These are phyloP conservation scores for Daldinia caldariorum DNA, from an alignment of 495 filamentous ascomycete genomes.

Conservation along the genomic window DNA sequence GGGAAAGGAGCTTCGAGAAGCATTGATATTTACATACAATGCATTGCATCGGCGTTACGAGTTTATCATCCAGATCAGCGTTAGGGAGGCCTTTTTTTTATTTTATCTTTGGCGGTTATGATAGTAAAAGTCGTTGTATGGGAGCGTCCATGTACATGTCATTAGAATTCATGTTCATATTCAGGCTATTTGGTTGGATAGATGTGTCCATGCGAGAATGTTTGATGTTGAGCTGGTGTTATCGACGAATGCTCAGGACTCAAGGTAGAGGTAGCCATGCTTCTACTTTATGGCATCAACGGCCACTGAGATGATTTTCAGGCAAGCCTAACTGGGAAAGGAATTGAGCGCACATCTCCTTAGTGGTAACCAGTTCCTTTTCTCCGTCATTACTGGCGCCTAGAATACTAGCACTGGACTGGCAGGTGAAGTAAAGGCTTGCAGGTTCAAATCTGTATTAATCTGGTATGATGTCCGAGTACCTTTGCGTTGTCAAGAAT, in stretches of 20 bases:
- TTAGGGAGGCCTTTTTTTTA: constrained; percentile 24
- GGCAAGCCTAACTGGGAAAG: not conserved
- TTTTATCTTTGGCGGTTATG: constrained; percentile 5
- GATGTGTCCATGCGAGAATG: constrained; percentile 20
- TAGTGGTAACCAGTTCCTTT: constrained; percentile 2
- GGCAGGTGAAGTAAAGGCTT: constrained; percentile 26
- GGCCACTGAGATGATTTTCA: constrained; percentile 1
- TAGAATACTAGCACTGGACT: constrained; percentile 16
- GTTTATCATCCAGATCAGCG: constrained; percentile 26
- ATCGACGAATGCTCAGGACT: not conserved
- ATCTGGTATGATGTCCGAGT: constrained; percentile 15
- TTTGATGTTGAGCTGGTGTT: constrained; percentile 2
- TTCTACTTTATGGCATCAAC: not conserved
- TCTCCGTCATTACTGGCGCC: constrained; percentile 20
- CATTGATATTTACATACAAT: constrained; percentile 41
- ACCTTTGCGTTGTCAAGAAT: constrained; percentile 35
- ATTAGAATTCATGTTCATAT: constrained; percentile 26
- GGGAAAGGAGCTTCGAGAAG: constrained; percentile 16
- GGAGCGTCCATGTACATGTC: constrained; percentile 38
- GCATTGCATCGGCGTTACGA: constrained; percentile 43
- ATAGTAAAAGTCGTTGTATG: constrained; percentile 15
- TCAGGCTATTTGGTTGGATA: constrained; percentile 22
- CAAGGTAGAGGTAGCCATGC: not conserved
- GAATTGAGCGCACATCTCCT: not conserved
- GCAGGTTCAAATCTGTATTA: constrained; percentile 14